A percentile compares a stretch with the other conserved stretches of the same genome.
Evolutionary conservation across 2,329 filamentous ascomycete species (phyloP).

Genomic region (Penicillium decumbens): DNA sequence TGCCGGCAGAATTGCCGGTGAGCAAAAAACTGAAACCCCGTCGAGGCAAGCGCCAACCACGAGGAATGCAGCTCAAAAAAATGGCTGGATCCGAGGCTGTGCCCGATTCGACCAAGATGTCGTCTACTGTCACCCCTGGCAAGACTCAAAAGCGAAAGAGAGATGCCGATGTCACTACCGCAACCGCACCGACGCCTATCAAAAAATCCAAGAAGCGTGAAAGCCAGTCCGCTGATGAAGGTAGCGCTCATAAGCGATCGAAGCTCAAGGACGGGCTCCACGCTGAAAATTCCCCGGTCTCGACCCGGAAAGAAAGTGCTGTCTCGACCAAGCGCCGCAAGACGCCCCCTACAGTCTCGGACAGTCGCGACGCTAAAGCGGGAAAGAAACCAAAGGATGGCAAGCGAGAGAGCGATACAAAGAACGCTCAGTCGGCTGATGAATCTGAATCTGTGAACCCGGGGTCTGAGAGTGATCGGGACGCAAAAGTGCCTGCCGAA

Average conservation of each 20-base stretch:
- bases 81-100: constrained; percentile 49
- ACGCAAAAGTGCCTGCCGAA: constrained; percentile 16
- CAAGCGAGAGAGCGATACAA: constrained; percentile 32
- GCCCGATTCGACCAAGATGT: constrained; percentile 35
- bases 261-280: constrained; percentile 19
- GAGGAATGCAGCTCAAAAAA: constrained; percentile 14
- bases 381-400: constrained; percentile 36
- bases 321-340: constrained; percentile 26
- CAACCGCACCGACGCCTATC: constrained; percentile 29
- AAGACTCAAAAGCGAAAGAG: constrained; percentile 35
- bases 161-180: constrained; percentile 26
- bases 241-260: constrained; percentile 26
- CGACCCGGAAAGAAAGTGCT: constrained; percentile 28
- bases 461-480: constrained; percentile 3
- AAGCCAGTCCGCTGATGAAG: constrained; percentile 27
- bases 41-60: background rate
- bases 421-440: constrained; percentile 11
- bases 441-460: constrained; percentile 27
- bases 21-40: constrained; percentile 12
- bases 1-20: constrained; percentile 22
- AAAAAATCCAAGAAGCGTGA: constrained; percentile 38
- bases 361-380: constrained; percentile 17
- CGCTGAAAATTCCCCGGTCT: constrained; percentile 32
- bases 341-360: constrained; percentile 21
- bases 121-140: constrained; percentile 19